Evolutionary conservation across 2,329 filamentous ascomycete species (phyloP).

Genomic region (Beauveria varroae): DNA sequence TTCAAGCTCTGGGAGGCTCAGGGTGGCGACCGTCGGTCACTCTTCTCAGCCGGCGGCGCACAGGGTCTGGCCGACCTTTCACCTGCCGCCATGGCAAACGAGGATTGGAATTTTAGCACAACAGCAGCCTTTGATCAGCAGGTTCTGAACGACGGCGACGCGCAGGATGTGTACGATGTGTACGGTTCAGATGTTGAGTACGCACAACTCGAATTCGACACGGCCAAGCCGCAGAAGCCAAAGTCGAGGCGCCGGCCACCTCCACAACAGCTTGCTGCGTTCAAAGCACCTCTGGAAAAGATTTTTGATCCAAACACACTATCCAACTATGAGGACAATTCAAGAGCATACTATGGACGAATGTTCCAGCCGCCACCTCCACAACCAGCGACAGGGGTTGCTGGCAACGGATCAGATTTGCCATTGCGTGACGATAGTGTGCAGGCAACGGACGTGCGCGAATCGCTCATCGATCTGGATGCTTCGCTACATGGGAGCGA

Average conservation of each 20-base stretch:
- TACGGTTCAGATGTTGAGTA: conserved; percentile 54
- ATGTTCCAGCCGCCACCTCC: conserved; percentile 28
- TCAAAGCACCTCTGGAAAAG: conserved; percentile 55
- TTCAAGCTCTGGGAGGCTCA: conserved; percentile 70
- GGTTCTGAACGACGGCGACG: conserved; percentile 44
- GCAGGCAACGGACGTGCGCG: conserved; percentile 43
- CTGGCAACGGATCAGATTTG: conserved; percentile 41
- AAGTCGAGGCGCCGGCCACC: conserved; percentile 48
- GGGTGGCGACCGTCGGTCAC: conserved; percentile 61
- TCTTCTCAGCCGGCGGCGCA: conserved; percentile 54
- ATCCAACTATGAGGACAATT: conserved; percentile 58
- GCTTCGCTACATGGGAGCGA: conserved; percentile 49
- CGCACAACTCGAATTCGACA: conserved; percentile 33
- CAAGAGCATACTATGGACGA: conserved; percentile 50
- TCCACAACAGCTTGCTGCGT: conserved; percentile 48
- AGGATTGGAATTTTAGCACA: conserved; percentile 63
- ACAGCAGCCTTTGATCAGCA: conserved; percentile 57
- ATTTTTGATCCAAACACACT: conserved; percentile 60
- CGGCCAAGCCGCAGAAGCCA: conserved; percentile 44
- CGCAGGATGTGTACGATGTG: conserved; percentile 52
- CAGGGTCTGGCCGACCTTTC: conserved; percentile 41
- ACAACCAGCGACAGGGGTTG: conserved; percentile 1
- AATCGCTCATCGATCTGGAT: conserved; percentile 59
- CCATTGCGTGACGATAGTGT: conserved; percentile 50
- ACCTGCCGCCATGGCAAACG: conserved; percentile 39